Percentiles rank a stretch among this genome's conserved stretches.
Conservation (phyloP, 306 rosid species). For the Erythrophleum fordii region DNA sequence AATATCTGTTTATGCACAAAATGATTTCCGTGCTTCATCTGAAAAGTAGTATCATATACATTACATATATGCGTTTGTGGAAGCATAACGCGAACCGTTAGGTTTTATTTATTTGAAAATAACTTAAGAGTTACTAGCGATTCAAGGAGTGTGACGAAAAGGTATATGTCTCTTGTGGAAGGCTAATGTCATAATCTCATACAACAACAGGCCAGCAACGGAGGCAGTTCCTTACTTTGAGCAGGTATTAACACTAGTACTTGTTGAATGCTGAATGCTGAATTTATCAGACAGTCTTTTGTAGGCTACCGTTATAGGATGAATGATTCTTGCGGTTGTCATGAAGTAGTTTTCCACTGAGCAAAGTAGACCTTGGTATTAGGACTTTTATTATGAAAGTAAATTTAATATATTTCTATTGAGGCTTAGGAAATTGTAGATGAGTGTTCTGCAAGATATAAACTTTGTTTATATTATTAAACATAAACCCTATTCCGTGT, state of each 20-base stretch:
- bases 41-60: neutral
- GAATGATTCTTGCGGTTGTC: constrained; percentile 7
- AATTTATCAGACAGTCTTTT: constrained; percentile 2
- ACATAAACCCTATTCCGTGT: neutral
- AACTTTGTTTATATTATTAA: neutral
- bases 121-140: constrained; percentile 29
- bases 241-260: constrained; percentile 61
- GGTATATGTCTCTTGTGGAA: constrained; percentile 60
- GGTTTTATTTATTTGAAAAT: constrained; percentile 35
- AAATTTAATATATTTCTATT: constrained; percentile 3
- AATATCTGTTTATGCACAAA: constrained; percentile 5
- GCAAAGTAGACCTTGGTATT: neutral
- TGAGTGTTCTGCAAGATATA: neutral
- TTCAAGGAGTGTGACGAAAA: constrained; percentile 50
- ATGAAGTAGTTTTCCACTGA: neutral
- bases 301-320: constrained; percentile 11
- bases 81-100: constrained; percentile 33
- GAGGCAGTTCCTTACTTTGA: constrained; percentile 99
- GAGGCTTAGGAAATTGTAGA: constrained; percentile 1
- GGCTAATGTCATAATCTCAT: constrained; percentile 92
- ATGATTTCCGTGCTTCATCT: constrained; percentile 19
- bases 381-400: constrained; percentile 20
- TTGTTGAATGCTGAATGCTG: constrained; percentile 13
- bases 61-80: constrained; percentile 22
- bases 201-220: constrained; percentile 93